phyloP scores from a whole-genome alignment of 1,139 yeast genomes.

The Nakaseomyces bracarensis region DNA sequence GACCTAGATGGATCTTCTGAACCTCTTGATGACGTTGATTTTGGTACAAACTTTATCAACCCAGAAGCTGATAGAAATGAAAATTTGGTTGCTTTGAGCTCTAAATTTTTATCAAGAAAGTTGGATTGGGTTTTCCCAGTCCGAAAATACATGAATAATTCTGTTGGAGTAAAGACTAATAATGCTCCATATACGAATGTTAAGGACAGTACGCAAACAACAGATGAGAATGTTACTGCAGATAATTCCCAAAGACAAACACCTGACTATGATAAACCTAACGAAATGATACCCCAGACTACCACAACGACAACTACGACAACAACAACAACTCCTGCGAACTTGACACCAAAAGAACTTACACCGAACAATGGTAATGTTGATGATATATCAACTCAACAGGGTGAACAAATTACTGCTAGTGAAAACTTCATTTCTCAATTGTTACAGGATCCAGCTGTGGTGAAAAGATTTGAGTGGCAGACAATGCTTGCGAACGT shows the following conservation, averaged over 20 bases:
- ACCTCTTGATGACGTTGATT: slow-evolving; percentile 16
- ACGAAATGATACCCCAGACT: neutral
- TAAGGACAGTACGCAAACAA: no score
- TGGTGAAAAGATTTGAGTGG: slow-evolving; percentile 87
- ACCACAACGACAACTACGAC: neutral
- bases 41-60: slow-evolving; percentile 21
- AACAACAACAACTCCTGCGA: neutral
- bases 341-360: neutral
- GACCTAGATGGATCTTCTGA: slow-evolving; percentile 2
- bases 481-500: slow-evolving; percentile 88
- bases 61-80: slow-evolving; percentile 17
- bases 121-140: slow-evolving; percentile 4
- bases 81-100: slow-evolving; percentile 23
- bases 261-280: neutral
- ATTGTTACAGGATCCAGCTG: slow-evolving; percentile 44
- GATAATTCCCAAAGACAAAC: slow-evolving; percentile 2
- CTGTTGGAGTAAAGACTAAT: no score
- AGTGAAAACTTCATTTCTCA: slow-evolving; percentile 15
- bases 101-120: slow-evolving; percentile 16
- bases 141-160: no score
- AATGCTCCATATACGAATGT: no score
- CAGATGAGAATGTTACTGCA: no score
- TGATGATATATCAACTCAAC: neutral
- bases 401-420: slow-evolving; percentile 4
- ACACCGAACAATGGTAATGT: neutral